A percentile compares a stretch with the other conserved stretches of the same genome.
These are phyloP conservation scores for Rhododendron simsii DNA, from an alignment of 148 eudicot genomes.

Conservation along the genomic window DNA sequence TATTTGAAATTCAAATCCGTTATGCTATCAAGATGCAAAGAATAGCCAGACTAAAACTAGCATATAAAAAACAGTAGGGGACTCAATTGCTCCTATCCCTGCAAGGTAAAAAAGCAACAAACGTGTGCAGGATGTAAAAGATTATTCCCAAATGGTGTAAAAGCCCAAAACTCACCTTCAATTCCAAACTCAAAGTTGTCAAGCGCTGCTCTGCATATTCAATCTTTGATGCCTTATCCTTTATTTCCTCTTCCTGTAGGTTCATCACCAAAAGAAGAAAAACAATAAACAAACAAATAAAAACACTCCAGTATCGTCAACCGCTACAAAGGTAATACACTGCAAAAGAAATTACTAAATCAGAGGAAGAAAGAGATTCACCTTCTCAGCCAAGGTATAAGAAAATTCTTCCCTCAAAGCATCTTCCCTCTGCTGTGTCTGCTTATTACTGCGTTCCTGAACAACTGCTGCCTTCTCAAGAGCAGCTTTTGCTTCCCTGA, in stretches of 20 bases:
- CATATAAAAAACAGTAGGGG: not conserved
- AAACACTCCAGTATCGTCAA: not conserved
- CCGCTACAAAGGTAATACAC: not conserved
- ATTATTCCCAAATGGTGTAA: not conserved
- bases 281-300: constrained; percentile 7
- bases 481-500: constrained; percentile 82
- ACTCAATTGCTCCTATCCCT: not conserved
- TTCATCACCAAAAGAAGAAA: not conserved
- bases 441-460: constrained; percentile 75
- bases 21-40: not conserved
- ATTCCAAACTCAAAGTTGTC: constrained; percentile 67
- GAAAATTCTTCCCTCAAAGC: constrained; percentile 73
- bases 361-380: constrained; percentile 18
- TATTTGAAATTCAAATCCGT: not conserved
- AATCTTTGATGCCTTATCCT: constrained; percentile 62
- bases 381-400: constrained; percentile 67
- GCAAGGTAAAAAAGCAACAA: not conserved
- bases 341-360: not conserved
- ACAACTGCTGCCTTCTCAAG: constrained; percentile 83
- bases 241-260: constrained; percentile 77
- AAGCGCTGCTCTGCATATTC: constrained; percentile 81
- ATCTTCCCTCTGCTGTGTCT: constrained; percentile 81
- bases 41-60: not conserved
- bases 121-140: not conserved
- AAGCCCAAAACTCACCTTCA: constrained; percentile 50